phyloP scores from a whole-genome alignment of 495 filamentous ascomycete genomes.

The Penicillium bovifimosum region DNA sequence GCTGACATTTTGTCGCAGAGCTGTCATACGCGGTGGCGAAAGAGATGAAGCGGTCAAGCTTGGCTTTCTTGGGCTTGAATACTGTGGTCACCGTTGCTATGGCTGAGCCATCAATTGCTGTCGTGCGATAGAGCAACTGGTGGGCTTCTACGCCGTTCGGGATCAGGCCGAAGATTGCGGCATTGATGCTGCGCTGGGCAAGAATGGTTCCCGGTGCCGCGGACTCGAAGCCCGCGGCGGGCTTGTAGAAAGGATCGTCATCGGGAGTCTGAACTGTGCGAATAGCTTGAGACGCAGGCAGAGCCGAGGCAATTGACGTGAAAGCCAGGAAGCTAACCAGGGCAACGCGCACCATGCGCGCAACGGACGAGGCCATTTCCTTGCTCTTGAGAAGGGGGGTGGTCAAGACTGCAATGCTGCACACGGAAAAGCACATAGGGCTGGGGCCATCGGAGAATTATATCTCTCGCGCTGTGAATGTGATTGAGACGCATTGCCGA shows the following conservation, averaged over 20 bases:
- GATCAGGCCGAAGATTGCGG: conserved; percentile 28
- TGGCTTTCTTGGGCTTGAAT: conserved; percentile 26
- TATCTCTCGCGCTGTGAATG: neutral
- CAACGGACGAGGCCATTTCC: conserved; percentile 4
- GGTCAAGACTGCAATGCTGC: neutral
- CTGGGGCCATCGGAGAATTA: neutral
- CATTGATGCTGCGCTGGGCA: conserved; percentile 18
- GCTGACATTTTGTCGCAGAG: conserved; percentile 25
- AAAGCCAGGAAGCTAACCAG: conserved; percentile 17
- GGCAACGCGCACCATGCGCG: conserved; percentile 11
- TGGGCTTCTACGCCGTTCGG: conserved; percentile 25
- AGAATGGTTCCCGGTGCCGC: conserved; percentile 26
- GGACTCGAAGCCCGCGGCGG: conserved; percentile 25
- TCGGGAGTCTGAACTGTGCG: conserved; percentile 16
- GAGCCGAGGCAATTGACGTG: conserved; percentile 13
- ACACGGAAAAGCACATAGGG: neutral
- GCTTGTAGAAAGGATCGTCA: conserved; percentile 32
- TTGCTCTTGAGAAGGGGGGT: neutral
- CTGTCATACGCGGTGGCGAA: conserved; percentile 35
- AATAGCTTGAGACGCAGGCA: conserved; percentile 2
- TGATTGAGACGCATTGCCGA: conserved; percentile 3
- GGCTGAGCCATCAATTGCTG: conserved; percentile 29
- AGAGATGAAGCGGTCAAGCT: conserved; percentile 30
- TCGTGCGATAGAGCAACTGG: conserved; percentile 28
- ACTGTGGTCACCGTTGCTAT: conserved; percentile 33